These are phyloP conservation scores for Paramyrothecium roridum DNA, from an alignment of 2,329 filamentous ascomycete genomes.

Conservation along the genomic window DNA sequence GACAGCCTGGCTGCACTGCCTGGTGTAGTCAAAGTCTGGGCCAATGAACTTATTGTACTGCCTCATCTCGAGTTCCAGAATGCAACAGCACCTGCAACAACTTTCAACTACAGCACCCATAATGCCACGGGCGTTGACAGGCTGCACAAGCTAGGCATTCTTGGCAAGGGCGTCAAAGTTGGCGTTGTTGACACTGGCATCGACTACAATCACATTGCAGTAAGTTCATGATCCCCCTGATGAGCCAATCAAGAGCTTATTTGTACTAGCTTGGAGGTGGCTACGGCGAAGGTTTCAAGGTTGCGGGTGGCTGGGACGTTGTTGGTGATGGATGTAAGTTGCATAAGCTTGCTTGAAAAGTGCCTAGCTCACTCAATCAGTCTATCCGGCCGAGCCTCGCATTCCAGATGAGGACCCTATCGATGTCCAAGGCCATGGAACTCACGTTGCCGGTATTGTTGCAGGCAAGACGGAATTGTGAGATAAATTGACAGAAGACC, in stretches of 20 bases:
- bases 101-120: slow-evolving; percentile 16
- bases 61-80: background rate
- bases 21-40: slow-evolving; percentile 17
- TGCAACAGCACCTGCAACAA: background rate
- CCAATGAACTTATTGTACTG: slow-evolving; percentile 1
- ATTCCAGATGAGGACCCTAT: slow-evolving; percentile 19
- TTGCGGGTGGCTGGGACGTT: too few relatives aligned
- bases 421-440: slow-evolving; percentile 20
- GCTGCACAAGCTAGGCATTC: slow-evolving; percentile 15
- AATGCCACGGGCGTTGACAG: slow-evolving; percentile 16
- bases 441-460: slow-evolving; percentile 26
- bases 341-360: too few relatives aligned
- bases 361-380: too few relatives aligned
- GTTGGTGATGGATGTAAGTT: too few relatives aligned
- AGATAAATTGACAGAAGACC: too few relatives aligned
- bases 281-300: slow-evolving; percentile 5
- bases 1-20: slow-evolving; percentile 12
- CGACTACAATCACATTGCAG: slow-evolving; percentile 16
- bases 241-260: too few relatives aligned
- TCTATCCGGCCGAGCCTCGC: too few relatives aligned
- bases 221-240: slow-evolving; percentile 1
- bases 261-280: slow-evolving; percentile 13
- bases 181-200: slow-evolving; percentile 21
- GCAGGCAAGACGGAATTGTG: slow-evolving; percentile 12
- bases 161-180: slow-evolving; percentile 18